These are phyloP conservation scores for Aureobasidium sp. DNA, from an alignment of 2,329 filamentous ascomycete species.

Conservation along the genomic window DNA sequence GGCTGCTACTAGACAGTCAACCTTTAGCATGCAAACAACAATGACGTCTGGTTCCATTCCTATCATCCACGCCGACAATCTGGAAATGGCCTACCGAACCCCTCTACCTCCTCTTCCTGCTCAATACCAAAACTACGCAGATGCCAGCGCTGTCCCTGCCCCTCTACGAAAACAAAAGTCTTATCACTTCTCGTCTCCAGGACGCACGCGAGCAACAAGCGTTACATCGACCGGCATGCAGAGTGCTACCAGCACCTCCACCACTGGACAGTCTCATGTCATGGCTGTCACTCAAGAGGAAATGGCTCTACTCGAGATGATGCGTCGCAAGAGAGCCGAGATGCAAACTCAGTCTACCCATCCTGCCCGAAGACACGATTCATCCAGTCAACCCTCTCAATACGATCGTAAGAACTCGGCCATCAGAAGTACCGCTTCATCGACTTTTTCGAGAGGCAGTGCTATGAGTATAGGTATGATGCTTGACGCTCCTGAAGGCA, in stretches of 20 bases:
- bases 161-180: conserved; percentile 4
- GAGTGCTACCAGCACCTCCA: conserved; percentile 9
- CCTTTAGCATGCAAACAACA: conserved; percentile 17
- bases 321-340: conserved; percentile 38
- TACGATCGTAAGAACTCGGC: neutral
- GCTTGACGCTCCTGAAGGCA: conserved; percentile 11
- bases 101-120: conserved; percentile 14
- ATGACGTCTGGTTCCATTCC: conserved; percentile 23
- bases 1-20: conserved; percentile 11
- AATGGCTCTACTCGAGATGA: conserved; percentile 40
- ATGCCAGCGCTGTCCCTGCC: neutral
- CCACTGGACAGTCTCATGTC: conserved; percentile 15
- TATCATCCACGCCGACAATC: conserved; percentile 16
- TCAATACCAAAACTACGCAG: neutral
- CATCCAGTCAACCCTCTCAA: neutral
- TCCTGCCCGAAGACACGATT: neutral
- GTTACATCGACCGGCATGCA: conserved; percentile 2
- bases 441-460: conserved; percentile 2
- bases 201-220: conserved; percentile 1
- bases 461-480: neutral
- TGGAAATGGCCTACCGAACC: conserved; percentile 13
- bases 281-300: conserved; percentile 44
- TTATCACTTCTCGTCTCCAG: neutral
- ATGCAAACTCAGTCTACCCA: conserved; percentile 5
- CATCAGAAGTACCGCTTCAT: conserved; percentile 1